Percentiles rank a stretch among this genome's conserved stretches.
phyloP scores from a whole-genome alignment of 2,329 filamentous ascomycete genomes.

The Ustulina deusta region DNA sequence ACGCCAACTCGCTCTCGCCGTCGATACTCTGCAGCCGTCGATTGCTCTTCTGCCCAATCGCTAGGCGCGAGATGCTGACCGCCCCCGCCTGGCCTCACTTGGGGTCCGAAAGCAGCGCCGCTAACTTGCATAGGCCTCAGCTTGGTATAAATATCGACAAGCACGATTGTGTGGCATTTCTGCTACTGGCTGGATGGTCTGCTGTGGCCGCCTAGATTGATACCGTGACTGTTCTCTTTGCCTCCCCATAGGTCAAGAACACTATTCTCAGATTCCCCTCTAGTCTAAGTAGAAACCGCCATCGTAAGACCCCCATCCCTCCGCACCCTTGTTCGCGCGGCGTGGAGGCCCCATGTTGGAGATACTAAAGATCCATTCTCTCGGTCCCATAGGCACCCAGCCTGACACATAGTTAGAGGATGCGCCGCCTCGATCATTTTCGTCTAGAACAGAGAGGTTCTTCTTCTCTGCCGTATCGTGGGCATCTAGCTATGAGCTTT shows the following conservation, averaged over 20 bases:
- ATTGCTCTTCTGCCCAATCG: slow-evolving; percentile 27
- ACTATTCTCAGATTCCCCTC: slow-evolving; percentile 27
- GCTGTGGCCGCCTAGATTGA: slow-evolving; percentile 1
- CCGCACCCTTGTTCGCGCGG: slow-evolving; percentile 12
- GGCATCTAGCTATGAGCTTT: slow-evolving; percentile 1
- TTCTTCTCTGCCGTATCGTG: slow-evolving; percentile 6
- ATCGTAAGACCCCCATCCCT: slow-evolving; percentile 42
- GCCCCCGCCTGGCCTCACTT: slow-evolving; percentile 21
- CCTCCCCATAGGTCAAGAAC: slow-evolving; percentile 36
- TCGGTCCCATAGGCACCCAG: slow-evolving; percentile 30
- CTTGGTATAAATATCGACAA: slow-evolving; percentile 24
- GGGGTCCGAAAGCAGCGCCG: slow-evolving; percentile 31
- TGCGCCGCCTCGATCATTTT: slow-evolving; percentile 15
- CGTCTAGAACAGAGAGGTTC: not conserved
- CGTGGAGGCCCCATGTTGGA: slow-evolving; percentile 29
- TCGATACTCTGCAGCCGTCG: slow-evolving; percentile 25
- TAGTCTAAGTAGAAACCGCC: slow-evolving; percentile 38
- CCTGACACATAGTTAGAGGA: slow-evolving; percentile 19
- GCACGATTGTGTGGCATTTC: not conserved
- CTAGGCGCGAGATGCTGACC: slow-evolving; percentile 27
- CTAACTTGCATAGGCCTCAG: slow-evolving; percentile 29
- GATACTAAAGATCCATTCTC: slow-evolving; percentile 25
- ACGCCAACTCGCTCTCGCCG: slow-evolving; percentile 26
- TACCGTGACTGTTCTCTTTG: slow-evolving; percentile 22
- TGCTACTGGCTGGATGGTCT: slow-evolving; percentile 19